A percentile compares a stretch with the other conserved stretches of the same genome.
Evolutionary conservation across 139 green algal genomes (phyloP).

Genomic region (Diplosphaera chodatii): DNA sequence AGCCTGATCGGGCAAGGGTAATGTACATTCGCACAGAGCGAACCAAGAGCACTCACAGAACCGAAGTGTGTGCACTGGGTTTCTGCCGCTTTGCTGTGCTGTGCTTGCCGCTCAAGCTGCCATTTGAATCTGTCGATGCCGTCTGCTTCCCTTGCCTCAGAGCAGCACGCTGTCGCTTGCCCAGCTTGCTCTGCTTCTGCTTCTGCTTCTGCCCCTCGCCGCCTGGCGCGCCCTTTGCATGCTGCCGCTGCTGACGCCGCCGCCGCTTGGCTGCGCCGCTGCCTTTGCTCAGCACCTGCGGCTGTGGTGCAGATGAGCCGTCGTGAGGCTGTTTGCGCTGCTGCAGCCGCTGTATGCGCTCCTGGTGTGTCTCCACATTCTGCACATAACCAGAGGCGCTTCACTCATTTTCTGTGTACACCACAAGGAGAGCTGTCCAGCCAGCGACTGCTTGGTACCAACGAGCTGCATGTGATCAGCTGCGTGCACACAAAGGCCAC

Average conservation of each 20-base stretch:
- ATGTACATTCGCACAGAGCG: too few species aligned
- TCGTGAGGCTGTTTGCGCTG: conserved; percentile 1
- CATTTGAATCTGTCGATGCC: too few species aligned
- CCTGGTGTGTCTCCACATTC: conserved; percentile 27
- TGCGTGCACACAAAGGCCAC: too few species aligned
- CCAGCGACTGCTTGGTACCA: too few species aligned
- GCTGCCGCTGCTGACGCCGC: not conserved
- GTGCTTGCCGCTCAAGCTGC: too few species aligned
- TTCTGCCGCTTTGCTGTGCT: too few species aligned
- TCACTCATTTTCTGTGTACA: too few species aligned
- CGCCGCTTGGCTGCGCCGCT: conserved; percentile 1
- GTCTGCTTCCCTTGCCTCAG: conserved; percentile 8
- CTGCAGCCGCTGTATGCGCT: conserved; percentile 23
- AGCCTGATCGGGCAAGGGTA: too few species aligned
- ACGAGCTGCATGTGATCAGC: too few species aligned
- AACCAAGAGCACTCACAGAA: too few species aligned
- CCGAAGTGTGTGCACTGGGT: too few species aligned
- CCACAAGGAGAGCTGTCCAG: too few species aligned
- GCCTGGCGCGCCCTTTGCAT: not conserved
- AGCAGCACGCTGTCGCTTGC: conserved; percentile 29
- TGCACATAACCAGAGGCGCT: not conserved
- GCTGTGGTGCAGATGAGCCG: not conserved
- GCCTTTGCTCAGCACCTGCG: not conserved
- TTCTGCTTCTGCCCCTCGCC: not conserved
- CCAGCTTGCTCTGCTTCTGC: conserved; percentile 11